phyloP scores from a whole-genome alignment of 2,329 filamentous ascomycete species.

The Curvularia hawaiiensis region DNA sequence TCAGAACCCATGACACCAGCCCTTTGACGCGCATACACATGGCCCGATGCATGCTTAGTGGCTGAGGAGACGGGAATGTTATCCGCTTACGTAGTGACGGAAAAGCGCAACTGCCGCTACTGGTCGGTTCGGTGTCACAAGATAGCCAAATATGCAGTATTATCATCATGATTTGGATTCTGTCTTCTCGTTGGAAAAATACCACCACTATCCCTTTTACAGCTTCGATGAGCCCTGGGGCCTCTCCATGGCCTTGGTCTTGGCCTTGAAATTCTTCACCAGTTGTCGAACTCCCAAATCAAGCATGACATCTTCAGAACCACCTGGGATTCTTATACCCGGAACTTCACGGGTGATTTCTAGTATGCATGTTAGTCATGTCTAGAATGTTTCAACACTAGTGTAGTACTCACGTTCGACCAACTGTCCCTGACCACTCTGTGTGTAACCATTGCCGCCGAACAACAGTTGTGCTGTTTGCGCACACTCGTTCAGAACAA shows the following conservation, averaged over 20 bases:
- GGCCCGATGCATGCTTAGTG: background rate
- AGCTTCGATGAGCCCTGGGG: slow-evolving; percentile 52
- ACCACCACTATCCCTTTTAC: slow-evolving; percentile 25
- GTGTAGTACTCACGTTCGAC: slow-evolving; percentile 64
- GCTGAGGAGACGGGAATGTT: background rate
- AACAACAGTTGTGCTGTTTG: slow-evolving; percentile 72
- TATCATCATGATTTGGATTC: background rate
- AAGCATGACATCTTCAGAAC: slow-evolving; percentile 74
- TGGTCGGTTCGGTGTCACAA: background rate
- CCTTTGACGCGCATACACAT: background rate
- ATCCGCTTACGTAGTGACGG: background rate
- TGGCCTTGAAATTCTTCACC: slow-evolving; percentile 69
- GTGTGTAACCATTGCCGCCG: slow-evolving; percentile 75
- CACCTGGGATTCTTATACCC: slow-evolving; percentile 66
- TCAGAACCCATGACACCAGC: background rate
- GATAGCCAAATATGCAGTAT: background rate
- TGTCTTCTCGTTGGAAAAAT: background rate
- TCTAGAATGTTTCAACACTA: background rate
- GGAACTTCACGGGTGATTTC: slow-evolving; percentile 69
- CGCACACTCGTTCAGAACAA: slow-evolving; percentile 74
- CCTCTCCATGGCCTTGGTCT: slow-evolving; percentile 59
- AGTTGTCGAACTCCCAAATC: slow-evolving; percentile 72
- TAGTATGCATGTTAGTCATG: slow-evolving; percentile 33
- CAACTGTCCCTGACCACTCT: slow-evolving; percentile 71
- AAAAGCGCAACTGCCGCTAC: background rate